phyloP scores from a whole-genome alignment of 2,329 filamentous ascomycete species.

The Dryadomyces quercivorus region DNA sequence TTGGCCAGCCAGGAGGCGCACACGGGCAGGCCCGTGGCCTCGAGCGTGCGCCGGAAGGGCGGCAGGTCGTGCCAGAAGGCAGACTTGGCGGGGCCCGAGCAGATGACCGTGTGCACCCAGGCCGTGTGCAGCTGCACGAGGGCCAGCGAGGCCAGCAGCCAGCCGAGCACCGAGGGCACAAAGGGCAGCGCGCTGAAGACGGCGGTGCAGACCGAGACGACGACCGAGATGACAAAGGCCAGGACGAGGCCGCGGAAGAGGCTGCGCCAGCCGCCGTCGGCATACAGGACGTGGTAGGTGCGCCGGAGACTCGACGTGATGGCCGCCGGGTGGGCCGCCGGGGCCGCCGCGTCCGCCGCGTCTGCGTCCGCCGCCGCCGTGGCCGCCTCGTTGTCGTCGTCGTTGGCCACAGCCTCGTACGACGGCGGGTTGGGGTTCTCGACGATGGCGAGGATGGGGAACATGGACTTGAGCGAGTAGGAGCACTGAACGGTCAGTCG shows the following conservation, averaged over 20 bases:
- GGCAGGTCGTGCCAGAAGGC: conserved; percentile 62
- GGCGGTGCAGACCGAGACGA: conserved; percentile 23
- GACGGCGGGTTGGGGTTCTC: conserved; percentile 44
- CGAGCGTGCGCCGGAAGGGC: conserved; percentile 48
- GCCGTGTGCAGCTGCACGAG: conserved; percentile 58
- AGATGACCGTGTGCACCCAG: conserved; percentile 79
- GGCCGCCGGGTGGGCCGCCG: conserved; percentile 20
- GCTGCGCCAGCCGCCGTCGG: conserved; percentile 50
- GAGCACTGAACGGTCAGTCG: conserved; percentile 22
- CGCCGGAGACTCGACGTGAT: conserved; percentile 39
- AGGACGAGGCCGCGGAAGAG: conserved; percentile 57
- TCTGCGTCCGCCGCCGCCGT: neutral
- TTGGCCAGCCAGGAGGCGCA: conserved; percentile 48
- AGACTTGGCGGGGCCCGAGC: conserved; percentile 44
- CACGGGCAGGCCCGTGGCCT: conserved; percentile 57
- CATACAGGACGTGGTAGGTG: conserved; percentile 42
- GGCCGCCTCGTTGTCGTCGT: conserved; percentile 6
- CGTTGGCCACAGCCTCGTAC: conserved; percentile 38
- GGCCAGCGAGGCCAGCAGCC: conserved; percentile 43
- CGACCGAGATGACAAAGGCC: conserved; percentile 25
- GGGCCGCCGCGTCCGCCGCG: conserved; percentile 19
- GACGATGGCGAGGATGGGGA: conserved; percentile 42
- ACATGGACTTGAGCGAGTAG: conserved; percentile 39
- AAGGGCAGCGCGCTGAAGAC: conserved; percentile 30
- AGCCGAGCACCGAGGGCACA: conserved; percentile 24